A percentile compares a stretch with the other conserved stretches of the same genome.
phyloP scores from a whole-genome alignment of 2,329 filamentous ascomycete species.

The Fusarium domesticum region DNA sequence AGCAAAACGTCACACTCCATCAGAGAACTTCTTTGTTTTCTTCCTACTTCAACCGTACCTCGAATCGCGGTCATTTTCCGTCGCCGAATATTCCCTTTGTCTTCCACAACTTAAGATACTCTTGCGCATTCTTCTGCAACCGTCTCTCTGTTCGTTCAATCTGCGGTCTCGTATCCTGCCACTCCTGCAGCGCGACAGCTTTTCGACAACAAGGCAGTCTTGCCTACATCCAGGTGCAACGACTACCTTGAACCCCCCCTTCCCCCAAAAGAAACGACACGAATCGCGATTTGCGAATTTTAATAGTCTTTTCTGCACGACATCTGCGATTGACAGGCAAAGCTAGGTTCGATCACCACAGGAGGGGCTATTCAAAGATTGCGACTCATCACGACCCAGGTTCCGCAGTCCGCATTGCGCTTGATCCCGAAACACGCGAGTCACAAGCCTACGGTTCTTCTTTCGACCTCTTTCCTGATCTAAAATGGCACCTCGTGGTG shows the following conservation, averaged over 20 bases:
- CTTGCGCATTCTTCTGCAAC: not conserved
- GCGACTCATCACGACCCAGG: not conserved
- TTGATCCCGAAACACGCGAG: not conserved
- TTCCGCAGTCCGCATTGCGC: not conserved
- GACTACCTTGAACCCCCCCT: not conserved
- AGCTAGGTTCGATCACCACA: not conserved
- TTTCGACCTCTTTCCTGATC: constrained; percentile 3
- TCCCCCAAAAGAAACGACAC: not conserved
- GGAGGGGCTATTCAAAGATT: not conserved
- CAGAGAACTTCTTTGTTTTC: constrained; percentile 19
- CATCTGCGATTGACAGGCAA: not conserved
- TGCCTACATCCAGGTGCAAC: not conserved
- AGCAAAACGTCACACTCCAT: constrained; percentile 24
- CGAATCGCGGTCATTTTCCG: constrained; percentile 3
- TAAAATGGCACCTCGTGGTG: constrained; percentile 37
- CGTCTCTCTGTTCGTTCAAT: not conserved
- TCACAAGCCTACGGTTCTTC: not conserved
- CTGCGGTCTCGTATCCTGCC: not conserved
- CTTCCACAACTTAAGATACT: not conserved
- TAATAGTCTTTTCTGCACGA: not conserved
- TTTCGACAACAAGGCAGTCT: not conserved
- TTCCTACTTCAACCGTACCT: constrained; percentile 3
- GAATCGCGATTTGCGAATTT: not conserved
- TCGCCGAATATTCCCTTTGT: constrained; percentile 1
- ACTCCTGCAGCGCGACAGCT: not conserved